A percentile compares a stretch with the other conserved stretches of the same genome.
phyloP scores from a whole-genome alignment of 345 rosid species.

The Gossypium thurberi region DNA sequence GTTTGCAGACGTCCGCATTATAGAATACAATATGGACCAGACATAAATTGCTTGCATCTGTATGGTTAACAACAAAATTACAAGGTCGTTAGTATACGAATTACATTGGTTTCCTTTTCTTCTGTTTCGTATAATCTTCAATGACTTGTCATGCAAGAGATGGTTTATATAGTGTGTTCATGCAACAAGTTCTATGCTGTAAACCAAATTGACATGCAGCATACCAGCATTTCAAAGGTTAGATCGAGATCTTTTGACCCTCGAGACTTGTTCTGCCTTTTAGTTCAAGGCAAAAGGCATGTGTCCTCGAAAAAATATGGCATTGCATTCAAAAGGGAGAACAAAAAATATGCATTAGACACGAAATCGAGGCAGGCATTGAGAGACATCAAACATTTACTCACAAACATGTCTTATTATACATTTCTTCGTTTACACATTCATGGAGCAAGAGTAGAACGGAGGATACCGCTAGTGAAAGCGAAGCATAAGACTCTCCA shows the following conservation, averaged over 20 bases:
- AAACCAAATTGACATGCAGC: too few species aligned
- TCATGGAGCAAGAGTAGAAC: background rate
- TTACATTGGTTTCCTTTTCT: background rate
- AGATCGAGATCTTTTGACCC: too few species aligned
- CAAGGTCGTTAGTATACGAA: background rate
- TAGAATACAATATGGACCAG: constrained; percentile 60
- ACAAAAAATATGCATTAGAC: background rate
- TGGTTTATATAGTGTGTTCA: too few species aligned
- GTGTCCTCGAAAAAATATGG: too few species aligned
- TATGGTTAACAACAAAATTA: background rate
- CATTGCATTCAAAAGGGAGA: too few species aligned
- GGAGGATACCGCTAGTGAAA: constrained; percentile 60
- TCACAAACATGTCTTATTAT: background rate
- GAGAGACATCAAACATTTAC: background rate
- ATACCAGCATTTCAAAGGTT: too few species aligned
- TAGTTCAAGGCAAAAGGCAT: too few species aligned
- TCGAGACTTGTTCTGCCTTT: too few species aligned
- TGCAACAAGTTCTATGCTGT: too few species aligned
- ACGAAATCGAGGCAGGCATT: background rate
- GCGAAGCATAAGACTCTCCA: constrained; percentile 53
- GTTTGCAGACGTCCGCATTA: constrained; percentile 37
- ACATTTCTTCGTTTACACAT: background rate
- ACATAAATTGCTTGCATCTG: constrained; percentile 59
- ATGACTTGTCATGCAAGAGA: too few species aligned
- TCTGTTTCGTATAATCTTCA: background rate